Conservation (phyloP, 2,329 filamentous ascomycete genomes). For the Mycosphaerella arachidis region DNA sequence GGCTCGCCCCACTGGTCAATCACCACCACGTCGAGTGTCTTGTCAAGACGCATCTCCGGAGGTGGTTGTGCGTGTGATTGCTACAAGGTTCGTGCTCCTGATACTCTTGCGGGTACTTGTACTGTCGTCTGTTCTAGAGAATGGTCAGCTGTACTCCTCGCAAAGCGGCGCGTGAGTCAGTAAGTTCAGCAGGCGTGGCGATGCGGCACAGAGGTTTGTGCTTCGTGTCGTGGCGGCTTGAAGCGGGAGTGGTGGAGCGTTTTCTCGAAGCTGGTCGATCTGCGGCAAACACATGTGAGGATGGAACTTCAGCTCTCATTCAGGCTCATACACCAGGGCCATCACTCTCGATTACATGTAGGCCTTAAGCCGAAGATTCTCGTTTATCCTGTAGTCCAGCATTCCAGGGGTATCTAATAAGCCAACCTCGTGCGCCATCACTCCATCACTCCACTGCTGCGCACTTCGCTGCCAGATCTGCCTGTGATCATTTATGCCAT, state of each 20-base stretch:
- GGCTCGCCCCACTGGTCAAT: neutral
- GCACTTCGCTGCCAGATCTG: neutral
- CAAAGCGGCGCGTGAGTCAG: neutral
- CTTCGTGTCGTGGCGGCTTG: neutral
- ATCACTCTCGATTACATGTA: neutral
- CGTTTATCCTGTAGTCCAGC: neutral
- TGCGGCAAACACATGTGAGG: neutral
- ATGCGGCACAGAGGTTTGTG: neutral
- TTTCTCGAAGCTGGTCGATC: neutral
- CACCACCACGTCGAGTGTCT: slow-evolving; percentile 3
- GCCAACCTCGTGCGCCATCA: neutral
- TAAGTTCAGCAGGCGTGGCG: neutral
- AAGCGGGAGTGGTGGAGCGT: neutral
- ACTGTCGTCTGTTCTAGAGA: neutral
- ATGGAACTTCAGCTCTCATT: neutral
- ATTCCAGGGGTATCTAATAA: slow-evolving; percentile 1
- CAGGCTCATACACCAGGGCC: neutral
- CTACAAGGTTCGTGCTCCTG: neutral
- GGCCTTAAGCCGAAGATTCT: neutral
- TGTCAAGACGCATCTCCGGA: neutral
- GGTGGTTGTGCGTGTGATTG: slow-evolving; percentile 3
- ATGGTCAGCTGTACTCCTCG: neutral
- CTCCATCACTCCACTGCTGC: neutral
- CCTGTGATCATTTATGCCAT: slow-evolving; percentile 27
- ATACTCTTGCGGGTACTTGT: neutral